Conservation (phyloP, 2,329 filamentous ascomycete species). For the Colletotrichum theobromicola region DNA sequence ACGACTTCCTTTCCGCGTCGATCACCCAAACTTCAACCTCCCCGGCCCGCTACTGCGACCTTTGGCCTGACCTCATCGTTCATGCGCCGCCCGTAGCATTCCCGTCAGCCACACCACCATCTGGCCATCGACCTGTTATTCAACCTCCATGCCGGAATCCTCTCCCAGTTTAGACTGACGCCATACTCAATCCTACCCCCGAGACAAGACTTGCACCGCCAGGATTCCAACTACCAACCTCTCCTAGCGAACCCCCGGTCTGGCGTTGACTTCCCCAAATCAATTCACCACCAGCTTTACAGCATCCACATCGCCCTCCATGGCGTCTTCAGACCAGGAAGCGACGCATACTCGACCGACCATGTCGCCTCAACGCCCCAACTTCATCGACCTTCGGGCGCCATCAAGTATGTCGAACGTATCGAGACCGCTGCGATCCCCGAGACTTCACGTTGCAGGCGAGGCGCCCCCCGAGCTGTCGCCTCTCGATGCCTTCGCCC, state of each 20-base stretch:
- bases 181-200: conserved; percentile 23
- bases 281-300: not conserved
- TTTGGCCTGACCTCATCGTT: conserved; percentile 26
- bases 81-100: conserved; percentile 18
- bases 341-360: not conserved
- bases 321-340: conserved; percentile 1
- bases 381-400: conserved; percentile 64
- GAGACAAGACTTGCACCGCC: conserved; percentile 22
- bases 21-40: not conserved
- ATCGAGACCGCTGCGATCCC: conserved; percentile 69
- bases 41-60: not conserved
- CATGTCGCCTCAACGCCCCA: conserved; percentile 62
- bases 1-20: not conserved
- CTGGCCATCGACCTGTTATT: conserved; percentile 4
- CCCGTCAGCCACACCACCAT: conserved; percentile 15
- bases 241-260: not conserved
- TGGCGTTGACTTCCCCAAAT: not conserved
- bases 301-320: conserved; percentile 1
- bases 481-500: conserved; percentile 91
- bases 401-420: conserved; percentile 49
- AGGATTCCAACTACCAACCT: conserved; percentile 20
- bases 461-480: conserved; percentile 89
- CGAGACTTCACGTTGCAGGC: conserved; percentile 77
- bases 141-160: conserved; percentile 6
- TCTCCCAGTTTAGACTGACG: conserved; percentile 22